A percentile compares a stretch with the other conserved stretches of the same genome.
phyloP scores from a whole-genome alignment of 805 yeast genomes.

The Pichia cabralensis region DNA sequence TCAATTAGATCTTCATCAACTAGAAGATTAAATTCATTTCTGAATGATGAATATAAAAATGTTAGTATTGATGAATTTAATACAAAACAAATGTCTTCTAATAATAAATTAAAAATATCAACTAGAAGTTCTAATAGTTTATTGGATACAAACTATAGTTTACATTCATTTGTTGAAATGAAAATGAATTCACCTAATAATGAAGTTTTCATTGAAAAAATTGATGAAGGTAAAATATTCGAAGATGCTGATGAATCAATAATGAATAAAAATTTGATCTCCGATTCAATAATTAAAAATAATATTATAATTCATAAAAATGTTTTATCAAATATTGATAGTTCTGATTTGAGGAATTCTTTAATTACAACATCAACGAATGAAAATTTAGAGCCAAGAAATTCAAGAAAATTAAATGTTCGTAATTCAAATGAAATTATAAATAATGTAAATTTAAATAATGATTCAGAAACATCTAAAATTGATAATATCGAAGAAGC shows the following conservation, averaged over 20 bases:
- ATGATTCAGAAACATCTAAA: too few species aligned
- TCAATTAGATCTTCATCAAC: conserved; percentile 21
- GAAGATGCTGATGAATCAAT: conserved; percentile 22
- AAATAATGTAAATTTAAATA: conserved; percentile 2
- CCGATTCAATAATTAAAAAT: conserved; percentile 5
- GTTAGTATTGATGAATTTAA: conserved; percentile 16
- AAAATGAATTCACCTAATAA: conserved; percentile 19
- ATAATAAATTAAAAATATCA: conserved; percentile 19
- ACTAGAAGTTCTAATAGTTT: conserved; percentile 16
- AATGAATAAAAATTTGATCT: conserved; percentile 4
- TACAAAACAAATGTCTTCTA: conserved; percentile 2
- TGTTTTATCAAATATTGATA: conserved; percentile 18
- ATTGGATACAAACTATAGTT: conserved; percentile 20
- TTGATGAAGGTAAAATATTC: conserved; percentile 16
- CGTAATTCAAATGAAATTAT: neutral
- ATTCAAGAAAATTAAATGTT: neutral
- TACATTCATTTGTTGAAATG: conserved; percentile 25
- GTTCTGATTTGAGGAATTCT: conserved; percentile 19
- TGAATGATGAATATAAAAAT: conserved; percentile 10
- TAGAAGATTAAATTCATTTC: conserved; percentile 18
- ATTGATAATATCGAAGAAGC: neutral
- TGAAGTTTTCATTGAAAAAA: conserved; percentile 11
- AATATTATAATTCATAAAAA: conserved; percentile 20
- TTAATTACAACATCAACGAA: conserved; percentile 21
- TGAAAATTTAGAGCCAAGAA: neutral